Percentiles rank a stretch among this genome's conserved stretches.
Evolutionary conservation across 129 eudicot species (phyloP).

Genomic region (Logfia minima): DNA sequence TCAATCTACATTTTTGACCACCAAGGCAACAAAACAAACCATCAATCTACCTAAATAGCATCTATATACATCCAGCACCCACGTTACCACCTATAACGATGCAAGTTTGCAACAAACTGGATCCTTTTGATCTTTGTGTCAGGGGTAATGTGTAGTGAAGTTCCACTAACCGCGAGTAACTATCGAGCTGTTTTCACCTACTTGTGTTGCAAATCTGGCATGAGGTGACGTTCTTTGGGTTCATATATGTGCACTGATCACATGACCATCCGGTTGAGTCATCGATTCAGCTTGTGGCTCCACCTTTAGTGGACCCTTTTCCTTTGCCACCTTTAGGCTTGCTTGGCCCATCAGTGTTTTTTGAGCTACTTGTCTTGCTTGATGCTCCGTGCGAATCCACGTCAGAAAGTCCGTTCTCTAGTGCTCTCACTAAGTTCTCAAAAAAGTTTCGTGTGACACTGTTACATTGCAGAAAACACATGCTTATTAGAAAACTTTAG

Average conservation of each 20-base stretch:
- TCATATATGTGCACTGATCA: slow-evolving; percentile 55
- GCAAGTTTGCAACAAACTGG: slow-evolving; percentile 20
- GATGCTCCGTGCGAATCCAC: slow-evolving; percentile 48
- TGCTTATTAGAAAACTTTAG: not conserved
- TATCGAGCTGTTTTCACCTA: slow-evolving; percentile 23
- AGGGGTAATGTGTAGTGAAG: slow-evolving; percentile 2
- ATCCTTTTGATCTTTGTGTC: slow-evolving; percentile 26
- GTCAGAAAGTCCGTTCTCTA: slow-evolving; percentile 64
- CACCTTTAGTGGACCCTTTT: slow-evolving; percentile 39
- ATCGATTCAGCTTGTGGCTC: slow-evolving; percentile 39
- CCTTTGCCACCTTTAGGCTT: slow-evolving; percentile 51
- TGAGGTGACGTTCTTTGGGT: slow-evolving; percentile 26
- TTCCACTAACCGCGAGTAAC: slow-evolving; percentile 4
- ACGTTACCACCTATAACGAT: slow-evolving; percentile 15
- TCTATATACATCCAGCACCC: slow-evolving; percentile 39
- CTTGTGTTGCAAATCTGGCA: slow-evolving; percentile 46
- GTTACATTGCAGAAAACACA: slow-evolving; percentile 21
- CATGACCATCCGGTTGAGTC: slow-evolving; percentile 53
- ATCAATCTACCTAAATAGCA: slow-evolving; percentile 13
- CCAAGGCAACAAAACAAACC: slow-evolving; percentile 28
- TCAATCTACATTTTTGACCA: slow-evolving; percentile 33
- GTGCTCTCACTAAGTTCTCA: slow-evolving; percentile 70
- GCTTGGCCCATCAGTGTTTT: slow-evolving; percentile 48
- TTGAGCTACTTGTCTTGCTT: slow-evolving; percentile 44
- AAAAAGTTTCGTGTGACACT: slow-evolving; percentile 71